These are phyloP conservation scores for Gossypium davidsonii DNA, from an alignment of 441 rosid species.

Conservation along the genomic window DNA sequence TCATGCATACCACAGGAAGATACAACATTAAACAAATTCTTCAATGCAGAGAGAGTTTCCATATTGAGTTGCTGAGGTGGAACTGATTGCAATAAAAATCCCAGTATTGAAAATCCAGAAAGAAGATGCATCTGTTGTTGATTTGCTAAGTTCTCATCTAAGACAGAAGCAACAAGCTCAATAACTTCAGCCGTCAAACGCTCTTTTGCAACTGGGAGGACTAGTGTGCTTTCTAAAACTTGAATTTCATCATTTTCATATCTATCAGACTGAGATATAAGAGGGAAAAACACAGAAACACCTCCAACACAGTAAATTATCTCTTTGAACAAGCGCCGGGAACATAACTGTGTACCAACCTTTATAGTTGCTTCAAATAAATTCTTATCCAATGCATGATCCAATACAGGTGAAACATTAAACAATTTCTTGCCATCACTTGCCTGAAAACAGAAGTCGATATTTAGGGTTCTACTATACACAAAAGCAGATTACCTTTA, in stretches of 20 bases:
- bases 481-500: background rate
- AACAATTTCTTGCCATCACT: conserved; percentile 80
- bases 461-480: conserved; percentile 5
- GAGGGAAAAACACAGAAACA: conserved; percentile 93
- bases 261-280: conserved; percentile 80
- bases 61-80: conserved; percentile 88
- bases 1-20: conserved; percentile 64
- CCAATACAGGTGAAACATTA: conserved; percentile 74
- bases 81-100: conserved; percentile 88
- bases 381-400: conserved; percentile 57
- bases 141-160: conserved; percentile 90
- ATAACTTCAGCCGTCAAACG: conserved; percentile 92
- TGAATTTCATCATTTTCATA: conserved; percentile 60
- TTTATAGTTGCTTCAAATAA: conserved; percentile 74
- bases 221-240: conserved; percentile 43
- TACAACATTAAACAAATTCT: conserved; percentile 70
- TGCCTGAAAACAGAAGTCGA: conserved; percentile 60
- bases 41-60: conserved; percentile 92
- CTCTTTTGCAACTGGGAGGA: conserved; percentile 65
- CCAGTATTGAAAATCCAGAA: conserved; percentile 87
- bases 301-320: conserved; percentile 98
- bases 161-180: conserved; percentile 92
- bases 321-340: conserved; percentile 88
- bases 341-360: conserved; percentile 89
- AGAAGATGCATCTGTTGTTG: conserved; percentile 98